Evolutionary conservation across 805 yeast genomes (phyloP).

Genomic region (Jamesozyma rosinii): DNA sequence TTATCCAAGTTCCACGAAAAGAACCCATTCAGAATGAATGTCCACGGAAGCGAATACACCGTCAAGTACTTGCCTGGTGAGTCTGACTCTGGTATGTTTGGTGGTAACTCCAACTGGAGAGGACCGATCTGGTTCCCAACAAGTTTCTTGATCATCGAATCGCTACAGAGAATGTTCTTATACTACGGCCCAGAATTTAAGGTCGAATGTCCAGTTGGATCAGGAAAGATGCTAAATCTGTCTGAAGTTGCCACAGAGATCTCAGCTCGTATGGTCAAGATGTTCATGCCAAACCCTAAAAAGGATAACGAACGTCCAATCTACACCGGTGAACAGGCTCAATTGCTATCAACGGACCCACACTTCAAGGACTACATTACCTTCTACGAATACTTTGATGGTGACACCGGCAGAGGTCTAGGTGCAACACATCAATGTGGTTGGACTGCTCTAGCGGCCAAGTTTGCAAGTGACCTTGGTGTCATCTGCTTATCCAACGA

Average conservation of each 20-base stretch:
- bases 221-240: slow-evolving; percentile 64
- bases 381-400: slow-evolving; percentile 84
- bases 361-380: slow-evolving; percentile 66
- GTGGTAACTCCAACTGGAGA: slow-evolving; percentile 95
- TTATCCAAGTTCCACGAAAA: slow-evolving; percentile 77
- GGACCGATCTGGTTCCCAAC: slow-evolving; percentile 98
- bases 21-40: slow-evolving; percentile 77
- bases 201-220: slow-evolving; percentile 81
- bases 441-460: slow-evolving; percentile 90
- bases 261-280: slow-evolving; percentile 72
- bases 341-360: slow-evolving; percentile 53
- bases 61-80: slow-evolving; percentile 80
- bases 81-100: slow-evolving; percentile 87
- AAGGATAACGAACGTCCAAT: slow-evolving; percentile 62
- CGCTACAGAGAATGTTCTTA: slow-evolving; percentile 75
- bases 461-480: slow-evolving; percentile 85
- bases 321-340: slow-evolving; percentile 56
- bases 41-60: slow-evolving; percentile 60
- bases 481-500: background rate
- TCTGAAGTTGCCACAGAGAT: slow-evolving; percentile 87
- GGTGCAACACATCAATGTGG: slow-evolving; percentile 95
- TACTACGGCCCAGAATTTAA: slow-evolving; percentile 81
- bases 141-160: slow-evolving; percentile 75
- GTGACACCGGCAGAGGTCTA: slow-evolving; percentile 87
- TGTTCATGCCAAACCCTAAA: slow-evolving; percentile 52